phyloP scores from a whole-genome alignment of 441 rosid genomes.

The Mallotus japonicus region DNA sequence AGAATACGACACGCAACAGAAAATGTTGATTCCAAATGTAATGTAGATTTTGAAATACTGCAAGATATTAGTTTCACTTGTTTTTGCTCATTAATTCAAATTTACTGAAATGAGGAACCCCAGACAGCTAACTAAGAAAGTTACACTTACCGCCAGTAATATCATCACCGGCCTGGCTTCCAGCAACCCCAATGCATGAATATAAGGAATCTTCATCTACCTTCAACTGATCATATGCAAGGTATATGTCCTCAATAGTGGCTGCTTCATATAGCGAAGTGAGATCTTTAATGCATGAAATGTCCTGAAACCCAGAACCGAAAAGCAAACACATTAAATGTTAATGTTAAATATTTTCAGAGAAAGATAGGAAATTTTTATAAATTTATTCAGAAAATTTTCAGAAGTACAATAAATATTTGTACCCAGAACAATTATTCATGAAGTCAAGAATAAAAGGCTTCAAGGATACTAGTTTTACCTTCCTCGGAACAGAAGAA shows the following conservation, averaged over 20 bases:
- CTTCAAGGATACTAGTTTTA: constrained; percentile 26
- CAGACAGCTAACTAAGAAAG: background rate
- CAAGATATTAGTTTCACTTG: background rate
- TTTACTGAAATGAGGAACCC: background rate
- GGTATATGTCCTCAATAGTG: constrained; percentile 79
- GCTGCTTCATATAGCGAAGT: constrained; percentile 82
- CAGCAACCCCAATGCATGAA: constrained; percentile 94
- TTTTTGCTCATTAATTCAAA: background rate
- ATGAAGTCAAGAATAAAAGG: background rate
- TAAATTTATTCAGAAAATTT: background rate
- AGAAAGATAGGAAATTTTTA: background rate
- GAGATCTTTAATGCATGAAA: constrained; percentile 93
- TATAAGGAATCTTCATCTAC: constrained; percentile 80
- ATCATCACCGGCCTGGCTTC: constrained; percentile 78
- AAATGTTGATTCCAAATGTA: background rate
- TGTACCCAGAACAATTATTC: background rate
- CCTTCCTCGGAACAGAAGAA: constrained; percentile 96
- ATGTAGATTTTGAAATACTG: no score
- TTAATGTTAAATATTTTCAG: background rate
- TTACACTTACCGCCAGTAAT: constrained; percentile 52
- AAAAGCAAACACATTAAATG: constrained; percentile 16
- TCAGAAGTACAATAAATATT: background rate
- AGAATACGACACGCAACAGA: background rate
- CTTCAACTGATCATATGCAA: constrained; percentile 85
- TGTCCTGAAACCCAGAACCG: constrained; percentile 50